These are phyloP conservation scores for Fusarium armeniacum DNA, from an alignment of 2,329 filamentous ascomycete species.

Conservation along the genomic window DNA sequence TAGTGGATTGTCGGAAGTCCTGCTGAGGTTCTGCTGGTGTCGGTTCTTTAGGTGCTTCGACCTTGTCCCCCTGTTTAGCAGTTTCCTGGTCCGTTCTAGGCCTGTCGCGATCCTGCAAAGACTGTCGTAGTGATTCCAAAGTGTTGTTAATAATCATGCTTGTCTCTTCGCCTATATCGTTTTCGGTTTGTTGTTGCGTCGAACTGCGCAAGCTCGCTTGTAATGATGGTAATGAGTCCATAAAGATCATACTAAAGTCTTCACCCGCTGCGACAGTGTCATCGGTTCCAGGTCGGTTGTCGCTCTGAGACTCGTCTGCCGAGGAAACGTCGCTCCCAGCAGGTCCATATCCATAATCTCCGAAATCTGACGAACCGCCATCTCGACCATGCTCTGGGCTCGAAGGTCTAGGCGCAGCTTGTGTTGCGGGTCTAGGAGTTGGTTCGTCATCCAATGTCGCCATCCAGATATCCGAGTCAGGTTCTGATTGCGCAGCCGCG, in stretches of 20 bases:
- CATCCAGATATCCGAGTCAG: conserved; percentile 62
- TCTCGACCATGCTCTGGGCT: conserved; percentile 34
- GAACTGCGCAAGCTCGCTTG: conserved; percentile 58
- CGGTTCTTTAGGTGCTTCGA: conserved; percentile 21
- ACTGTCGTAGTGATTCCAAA: conserved; percentile 64
- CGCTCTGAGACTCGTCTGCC: conserved; percentile 49
- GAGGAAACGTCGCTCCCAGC: conserved; percentile 55
- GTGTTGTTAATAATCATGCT: conserved; percentile 70
- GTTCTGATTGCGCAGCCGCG: conserved; percentile 50
- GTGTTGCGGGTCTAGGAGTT: conserved; percentile 52
- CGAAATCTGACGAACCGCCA: conserved; percentile 37
- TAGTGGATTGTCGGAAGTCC: conserved; percentile 35
- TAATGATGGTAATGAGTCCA: conserved; percentile 67
- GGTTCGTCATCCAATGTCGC: conserved; percentile 57
- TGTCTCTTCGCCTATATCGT: conserved; percentile 69
- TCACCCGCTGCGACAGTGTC: conserved; percentile 65
- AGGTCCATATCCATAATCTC: conserved; percentile 50
- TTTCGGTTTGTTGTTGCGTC: conserved; percentile 53
- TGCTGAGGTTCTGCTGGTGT: conserved; percentile 17
- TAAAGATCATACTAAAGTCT: conserved; percentile 72
- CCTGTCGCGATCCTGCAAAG: conserved; percentile 41
- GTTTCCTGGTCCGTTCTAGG: conserved; percentile 21
- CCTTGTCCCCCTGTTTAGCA: conserved; percentile 23
- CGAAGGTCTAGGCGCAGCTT: conserved; percentile 26
- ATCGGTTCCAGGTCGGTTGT: conserved; percentile 46